These are phyloP conservation scores for Trichothecium roseum DNA, from an alignment of 2,329 filamentous ascomycete species.

Conservation along the genomic window DNA sequence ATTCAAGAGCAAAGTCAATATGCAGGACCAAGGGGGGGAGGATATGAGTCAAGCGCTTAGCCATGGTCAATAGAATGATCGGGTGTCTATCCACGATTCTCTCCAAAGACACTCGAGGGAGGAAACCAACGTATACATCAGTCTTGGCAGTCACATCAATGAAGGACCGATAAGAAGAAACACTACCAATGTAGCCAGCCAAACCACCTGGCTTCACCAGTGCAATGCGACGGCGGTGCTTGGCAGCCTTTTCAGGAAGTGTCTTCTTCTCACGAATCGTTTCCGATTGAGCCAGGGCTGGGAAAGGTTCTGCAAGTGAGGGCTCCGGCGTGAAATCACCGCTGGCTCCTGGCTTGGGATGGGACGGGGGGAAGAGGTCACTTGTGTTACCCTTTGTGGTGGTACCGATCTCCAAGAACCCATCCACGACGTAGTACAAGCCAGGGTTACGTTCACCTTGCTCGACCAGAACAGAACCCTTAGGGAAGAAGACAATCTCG, in stretches of 20 bases:
- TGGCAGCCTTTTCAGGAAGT: constrained; percentile 13
- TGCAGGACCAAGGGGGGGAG: constrained; percentile 84
- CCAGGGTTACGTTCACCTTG: constrained; percentile 96
- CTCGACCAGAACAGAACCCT: constrained; percentile 88
- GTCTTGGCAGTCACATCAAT: constrained; percentile 96
- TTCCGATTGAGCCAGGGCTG: constrained; percentile 14
- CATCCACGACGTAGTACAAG: constrained; percentile 94
- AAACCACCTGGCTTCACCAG: constrained; percentile 90
- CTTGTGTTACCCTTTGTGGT: constrained; percentile 28
- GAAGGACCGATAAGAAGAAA: constrained; percentile 92
- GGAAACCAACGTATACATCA: constrained; percentile 93
- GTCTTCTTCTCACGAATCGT: constrained; percentile 13
- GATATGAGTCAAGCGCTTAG: constrained; percentile 83
- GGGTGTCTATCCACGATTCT: constrained; percentile 89
- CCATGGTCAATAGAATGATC: constrained; percentile 87
- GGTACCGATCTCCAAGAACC: constrained; percentile 91
- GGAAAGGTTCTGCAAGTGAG: constrained; percentile 15
- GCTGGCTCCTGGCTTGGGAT: constrained; percentile 7
- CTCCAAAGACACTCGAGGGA: constrained; percentile 77
- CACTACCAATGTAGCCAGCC: constrained; percentile 86
- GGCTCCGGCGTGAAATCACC: constrained; percentile 3
- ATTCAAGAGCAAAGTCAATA: constrained; percentile 96
- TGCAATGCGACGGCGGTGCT: constrained; percentile 60
- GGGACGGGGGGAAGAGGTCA: constrained; percentile 17
- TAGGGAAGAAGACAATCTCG: constrained; percentile 94